Evolutionary conservation across 1,284 basidiomycete genomes (phyloP).

Genomic region (Ustilago vetiveriae): DNA sequence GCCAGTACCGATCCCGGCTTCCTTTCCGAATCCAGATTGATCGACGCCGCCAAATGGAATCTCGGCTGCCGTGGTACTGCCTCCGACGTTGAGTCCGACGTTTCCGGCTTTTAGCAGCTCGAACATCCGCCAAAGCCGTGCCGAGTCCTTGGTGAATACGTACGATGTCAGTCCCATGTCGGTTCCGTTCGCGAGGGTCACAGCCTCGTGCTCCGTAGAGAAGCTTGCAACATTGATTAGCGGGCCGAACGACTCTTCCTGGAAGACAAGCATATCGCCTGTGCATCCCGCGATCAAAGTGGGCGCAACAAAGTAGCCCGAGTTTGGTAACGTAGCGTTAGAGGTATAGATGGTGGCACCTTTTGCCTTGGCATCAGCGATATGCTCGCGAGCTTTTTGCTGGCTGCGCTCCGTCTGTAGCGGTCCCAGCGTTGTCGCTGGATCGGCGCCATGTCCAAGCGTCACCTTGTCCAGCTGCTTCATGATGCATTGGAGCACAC

Average conservation of each 20-base stretch:
- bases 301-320: conserved; percentile 80
- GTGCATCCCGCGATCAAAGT: conserved; percentile 87
- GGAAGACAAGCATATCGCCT: conserved; percentile 70
- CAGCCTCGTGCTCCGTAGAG: conserved; percentile 88
- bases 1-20: conserved; percentile 74
- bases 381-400: conserved; percentile 85
- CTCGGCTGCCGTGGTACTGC: conserved; percentile 56
- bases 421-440: conserved; percentile 83
- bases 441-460: conserved; percentile 87
- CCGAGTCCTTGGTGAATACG: conserved; percentile 75
- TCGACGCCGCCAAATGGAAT: conserved; percentile 85
- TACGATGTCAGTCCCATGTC: conserved; percentile 81
- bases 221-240: conserved; percentile 76
- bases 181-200: conserved; percentile 83
- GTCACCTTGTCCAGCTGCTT: conserved; percentile 88
- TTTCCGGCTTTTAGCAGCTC: conserved; percentile 95
- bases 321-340: conserved; percentile 75
- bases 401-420: conserved; percentile 87
- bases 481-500: conserved; percentile 81
- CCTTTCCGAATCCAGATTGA: conserved; percentile 75
- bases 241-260: conserved; percentile 66
- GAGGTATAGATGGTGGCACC: conserved; percentile 84
- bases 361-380: conserved; percentile 82
- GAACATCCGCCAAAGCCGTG: conserved; percentile 91
- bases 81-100: conserved; percentile 75